Conservation (phyloP, 202 grass and related monocot genomes). For the Schoenoplectus triqueter region DNA sequence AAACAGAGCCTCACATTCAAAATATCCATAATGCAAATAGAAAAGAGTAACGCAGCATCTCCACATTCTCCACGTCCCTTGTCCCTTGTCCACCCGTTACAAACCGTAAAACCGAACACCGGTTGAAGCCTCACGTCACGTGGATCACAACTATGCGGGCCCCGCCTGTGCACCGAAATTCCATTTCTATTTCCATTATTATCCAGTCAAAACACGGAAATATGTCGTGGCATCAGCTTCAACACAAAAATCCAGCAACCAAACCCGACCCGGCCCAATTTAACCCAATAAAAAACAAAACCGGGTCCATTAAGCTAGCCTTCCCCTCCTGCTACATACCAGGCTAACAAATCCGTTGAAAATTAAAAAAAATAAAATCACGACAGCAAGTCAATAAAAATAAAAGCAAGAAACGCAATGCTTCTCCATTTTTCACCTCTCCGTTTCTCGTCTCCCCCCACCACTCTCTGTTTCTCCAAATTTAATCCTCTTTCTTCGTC, state of each 20-base stretch:
- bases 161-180: background rate
- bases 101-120: no score
- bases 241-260: background rate
- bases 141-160: background rate
- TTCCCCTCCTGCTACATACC: background rate
- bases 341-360: constrained; percentile 9
- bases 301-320: background rate
- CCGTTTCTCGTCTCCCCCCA: constrained; percentile 18
- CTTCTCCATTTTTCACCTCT: constrained; percentile 44
- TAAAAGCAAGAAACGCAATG: constrained; percentile 42
- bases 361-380: background rate
- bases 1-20: no score
- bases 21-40: no score
- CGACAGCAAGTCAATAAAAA: background rate
- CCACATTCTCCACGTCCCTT: no score
- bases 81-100: no score
- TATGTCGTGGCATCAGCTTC: constrained; percentile 6
- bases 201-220: constrained; percentile 1
- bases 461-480: constrained; percentile 14
- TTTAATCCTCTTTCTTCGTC: background rate
- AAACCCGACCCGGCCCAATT: no score
- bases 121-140: no score
- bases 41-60: no score
- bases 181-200: background rate
- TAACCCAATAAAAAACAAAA: background rate